phyloP scores from a whole-genome alignment of 164 flowering plant species.

The Vitis labrusca region DNA sequence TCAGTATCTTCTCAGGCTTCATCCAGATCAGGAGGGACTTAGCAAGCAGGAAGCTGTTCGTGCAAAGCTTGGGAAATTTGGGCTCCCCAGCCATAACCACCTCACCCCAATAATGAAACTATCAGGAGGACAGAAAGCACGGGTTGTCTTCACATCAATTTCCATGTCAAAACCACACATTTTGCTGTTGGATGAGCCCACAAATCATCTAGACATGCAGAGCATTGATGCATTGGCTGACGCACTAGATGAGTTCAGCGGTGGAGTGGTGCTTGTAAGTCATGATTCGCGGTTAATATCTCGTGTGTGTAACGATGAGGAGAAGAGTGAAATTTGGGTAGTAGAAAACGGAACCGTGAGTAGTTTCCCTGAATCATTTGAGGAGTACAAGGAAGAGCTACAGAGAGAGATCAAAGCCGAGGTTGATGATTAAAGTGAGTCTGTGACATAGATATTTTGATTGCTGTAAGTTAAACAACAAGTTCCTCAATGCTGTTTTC shows the following conservation, averaged over 20 bases:
- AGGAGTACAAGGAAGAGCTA: conserved; percentile 76
- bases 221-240: conserved; percentile 86
- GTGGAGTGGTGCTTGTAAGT: conserved; percentile 84
- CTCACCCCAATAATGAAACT: conserved; percentile 77
- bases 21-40: conserved; percentile 79
- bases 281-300: conserved; percentile 83
- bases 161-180: conserved; percentile 86
- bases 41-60: conserved; percentile 88
- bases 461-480: too few species aligned
- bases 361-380: conserved; percentile 55
- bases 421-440: conserved; percentile 56
- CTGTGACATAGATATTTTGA: background rate
- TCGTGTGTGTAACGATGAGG: conserved; percentile 79
- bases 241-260: conserved; percentile 75
- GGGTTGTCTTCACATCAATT: conserved; percentile 80
- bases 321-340: conserved; percentile 72
- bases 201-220: conserved; percentile 85
- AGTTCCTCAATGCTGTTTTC: too few species aligned
- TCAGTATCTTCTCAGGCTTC: conserved; percentile 76
- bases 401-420: conserved; percentile 65
- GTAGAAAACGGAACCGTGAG: conserved; percentile 71
- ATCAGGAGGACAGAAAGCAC: conserved; percentile 83
- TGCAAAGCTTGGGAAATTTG: conserved; percentile 83
- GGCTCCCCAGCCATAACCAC: conserved; percentile 82
- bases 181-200: conserved; percentile 61